Conservation (phyloP, 176 grass and related monocot species). For the Olyra latifolia region DNA sequence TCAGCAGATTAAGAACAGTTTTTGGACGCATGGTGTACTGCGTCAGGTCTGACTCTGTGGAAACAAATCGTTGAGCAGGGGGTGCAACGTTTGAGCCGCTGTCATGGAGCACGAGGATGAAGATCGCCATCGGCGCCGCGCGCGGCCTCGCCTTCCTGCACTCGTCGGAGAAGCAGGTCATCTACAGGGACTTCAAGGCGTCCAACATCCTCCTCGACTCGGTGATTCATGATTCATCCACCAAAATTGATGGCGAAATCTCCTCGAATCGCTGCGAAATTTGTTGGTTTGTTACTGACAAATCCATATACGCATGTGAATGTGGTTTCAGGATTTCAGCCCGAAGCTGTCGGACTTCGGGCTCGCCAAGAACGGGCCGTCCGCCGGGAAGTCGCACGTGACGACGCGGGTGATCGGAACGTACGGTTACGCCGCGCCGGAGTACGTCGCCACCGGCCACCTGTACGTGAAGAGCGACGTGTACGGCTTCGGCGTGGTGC, state of each 20-base stretch:
- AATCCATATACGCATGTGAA: background rate
- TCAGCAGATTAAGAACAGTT: background rate
- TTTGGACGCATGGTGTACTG: background rate
- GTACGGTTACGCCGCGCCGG: conserved; percentile 92
- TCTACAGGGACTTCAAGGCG: conserved; percentile 84
- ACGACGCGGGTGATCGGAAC: conserved; percentile 81
- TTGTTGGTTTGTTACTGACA: background rate
- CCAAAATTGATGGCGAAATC: background rate
- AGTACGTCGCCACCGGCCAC: conserved; percentile 87
- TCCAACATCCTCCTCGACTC: conserved; percentile 79
- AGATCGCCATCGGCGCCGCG: conserved; percentile 67
- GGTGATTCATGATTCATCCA: conserved; percentile 15
- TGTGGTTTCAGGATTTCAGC: conserved; percentile 47
- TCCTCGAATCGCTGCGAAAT: background rate
- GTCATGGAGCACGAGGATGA: conserved; percentile 56
- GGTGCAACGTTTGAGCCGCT: conserved; percentile 30
- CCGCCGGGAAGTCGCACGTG: conserved; percentile 62
- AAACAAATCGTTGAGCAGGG: conserved; percentile 3
- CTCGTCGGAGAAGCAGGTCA: conserved; percentile 69
- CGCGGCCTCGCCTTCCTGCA: conserved; percentile 70
- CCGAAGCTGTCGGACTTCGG: conserved; percentile 93
- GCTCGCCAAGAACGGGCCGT: conserved; percentile 82
- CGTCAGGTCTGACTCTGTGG: background rate
- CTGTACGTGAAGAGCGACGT: conserved; percentile 91
- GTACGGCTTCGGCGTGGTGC: conserved; percentile 78